Base-by-base conservation (phyloP, 106 monocot genomes). In the Phalaenopsis equestris region DNA sequence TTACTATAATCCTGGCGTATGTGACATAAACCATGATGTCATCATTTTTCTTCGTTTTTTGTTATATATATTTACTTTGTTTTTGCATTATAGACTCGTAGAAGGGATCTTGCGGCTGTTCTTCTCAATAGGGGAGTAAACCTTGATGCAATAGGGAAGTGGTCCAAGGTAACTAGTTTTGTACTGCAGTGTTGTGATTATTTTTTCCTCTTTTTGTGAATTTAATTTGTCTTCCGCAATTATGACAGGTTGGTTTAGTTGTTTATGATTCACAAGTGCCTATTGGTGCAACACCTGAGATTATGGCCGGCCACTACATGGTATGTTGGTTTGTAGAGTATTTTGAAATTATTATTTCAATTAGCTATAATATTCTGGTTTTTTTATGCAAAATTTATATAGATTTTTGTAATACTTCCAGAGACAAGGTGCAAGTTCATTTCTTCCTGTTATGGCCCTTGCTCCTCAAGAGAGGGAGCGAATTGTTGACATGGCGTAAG, bases 401-500 rank as follows among this genome's bases (percentile, higher is more conserved):
- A 36, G 52, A 9, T 77, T 42, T 30, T 52, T 81, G 61, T 70
- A 76, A 23, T 38, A 70, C 7, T 76, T 76, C 10, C 86, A 98
- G 97, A 87, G 89, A 83, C 97, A 99, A 94, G 91, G 92, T 86
- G 92, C 94, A 79, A 99, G 91, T 80, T 99, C 94, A 3, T 99
- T 99, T 81, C 84, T 99, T 75, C 98, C 98, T 70, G 94, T 99
- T 75, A 99, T 99, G 98, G 94, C 94, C 0, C 94, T 99, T 79
- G 98, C 98, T 82, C 98, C 98, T 21, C 98, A 99, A 52, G 98
- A 99, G 79, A 99, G 90, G 80, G 98, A 99, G 84, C 85, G 94
- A 11, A 74, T 99, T 82, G 92, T 99, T 42, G 98, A 99, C 81
- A 94, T 99, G 94, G 94, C 98, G 98, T 99, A 90, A 99, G 94